Conservation (phyloP, 192 early-diverging fungal species). For the Pecoramyces ruminantium region DNA sequence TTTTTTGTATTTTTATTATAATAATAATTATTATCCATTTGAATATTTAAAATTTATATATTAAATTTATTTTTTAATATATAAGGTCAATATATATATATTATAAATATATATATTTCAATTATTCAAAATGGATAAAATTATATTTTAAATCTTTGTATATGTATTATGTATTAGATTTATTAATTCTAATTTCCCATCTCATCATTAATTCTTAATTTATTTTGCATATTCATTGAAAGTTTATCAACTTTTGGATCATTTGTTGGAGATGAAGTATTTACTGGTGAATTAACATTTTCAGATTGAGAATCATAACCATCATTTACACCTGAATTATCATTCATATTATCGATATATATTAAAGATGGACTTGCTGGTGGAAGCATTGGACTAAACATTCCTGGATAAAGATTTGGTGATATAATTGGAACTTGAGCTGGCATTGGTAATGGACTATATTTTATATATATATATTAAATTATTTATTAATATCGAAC, state of each 20-base stretch:
- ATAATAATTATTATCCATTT: no score
- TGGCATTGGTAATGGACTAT: background rate
- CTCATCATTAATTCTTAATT: background rate
- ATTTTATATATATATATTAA: no score
- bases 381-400: background rate
- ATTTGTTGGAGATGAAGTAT: background rate
- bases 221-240: background rate
- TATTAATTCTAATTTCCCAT: background rate
- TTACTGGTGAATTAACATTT: background rate
- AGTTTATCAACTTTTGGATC: background rate
- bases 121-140: no score
- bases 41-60: no score
- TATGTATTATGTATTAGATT: no score
- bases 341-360: background rate
- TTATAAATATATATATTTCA: no score
- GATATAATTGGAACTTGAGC: background rate
- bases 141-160: no score
- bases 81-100: no score
- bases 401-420: background rate
- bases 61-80: no score
- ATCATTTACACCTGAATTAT: background rate
- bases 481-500: no score
- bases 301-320: background rate
- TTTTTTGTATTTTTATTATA: no score
- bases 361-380: background rate